Percentiles rank a stretch among this genome's conserved stretches.
phyloP scores from a whole-genome alignment of 192 early-diverging fungal genomes.

The Thamnidium elegans region DNA sequence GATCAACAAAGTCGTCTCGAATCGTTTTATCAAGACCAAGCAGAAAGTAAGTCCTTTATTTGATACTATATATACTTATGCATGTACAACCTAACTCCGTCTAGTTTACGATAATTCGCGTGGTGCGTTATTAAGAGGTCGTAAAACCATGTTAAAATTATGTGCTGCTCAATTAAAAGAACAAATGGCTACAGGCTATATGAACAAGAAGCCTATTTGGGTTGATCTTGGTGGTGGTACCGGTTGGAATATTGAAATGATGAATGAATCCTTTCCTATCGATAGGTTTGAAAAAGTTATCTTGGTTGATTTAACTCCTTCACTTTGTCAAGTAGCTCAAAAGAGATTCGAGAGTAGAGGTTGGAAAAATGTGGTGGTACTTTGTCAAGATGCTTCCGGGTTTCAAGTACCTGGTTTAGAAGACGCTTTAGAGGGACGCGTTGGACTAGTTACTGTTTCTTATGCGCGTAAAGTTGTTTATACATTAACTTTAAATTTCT shows the following conservation, averaged over 20 bases:
- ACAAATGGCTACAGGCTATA: slow-evolving; percentile 23
- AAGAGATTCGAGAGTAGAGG: slow-evolving; percentile 71
- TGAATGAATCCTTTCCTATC: slow-evolving; percentile 74
- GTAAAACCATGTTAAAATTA: slow-evolving; percentile 78
- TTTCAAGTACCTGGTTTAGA: slow-evolving; percentile 64
- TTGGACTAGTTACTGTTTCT: slow-evolving; percentile 80
- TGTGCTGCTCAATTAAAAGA: slow-evolving; percentile 72
- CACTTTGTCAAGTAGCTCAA: slow-evolving; percentile 74
- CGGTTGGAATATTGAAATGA: slow-evolving; percentile 73
- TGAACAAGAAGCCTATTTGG: slow-evolving; percentile 47
- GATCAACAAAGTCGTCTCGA: slow-evolving; percentile 74
- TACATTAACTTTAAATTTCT: no score
- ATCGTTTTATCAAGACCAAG: slow-evolving; percentile 78
- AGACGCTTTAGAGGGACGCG: slow-evolving; percentile 52
- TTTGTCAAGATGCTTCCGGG: slow-evolving; percentile 75
- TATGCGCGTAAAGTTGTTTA: slow-evolving; percentile 56
- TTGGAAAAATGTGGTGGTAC: slow-evolving; percentile 76
- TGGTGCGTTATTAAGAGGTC: slow-evolving; percentile 65
- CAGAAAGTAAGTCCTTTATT: slow-evolving; percentile 45
- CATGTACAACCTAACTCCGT: background rate
- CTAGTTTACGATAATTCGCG: slow-evolving; percentile 77
- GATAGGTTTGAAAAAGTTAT: slow-evolving; percentile 74
- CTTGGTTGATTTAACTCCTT: slow-evolving; percentile 79
- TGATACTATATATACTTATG: slow-evolving; percentile 5
- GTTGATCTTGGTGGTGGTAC: slow-evolving; percentile 68